Evolutionary conservation across 164 flowering plant genomes (phyloP), one percentile per base, ranked within the genome.

Genomic region (Cinnamomum chago): DNA sequence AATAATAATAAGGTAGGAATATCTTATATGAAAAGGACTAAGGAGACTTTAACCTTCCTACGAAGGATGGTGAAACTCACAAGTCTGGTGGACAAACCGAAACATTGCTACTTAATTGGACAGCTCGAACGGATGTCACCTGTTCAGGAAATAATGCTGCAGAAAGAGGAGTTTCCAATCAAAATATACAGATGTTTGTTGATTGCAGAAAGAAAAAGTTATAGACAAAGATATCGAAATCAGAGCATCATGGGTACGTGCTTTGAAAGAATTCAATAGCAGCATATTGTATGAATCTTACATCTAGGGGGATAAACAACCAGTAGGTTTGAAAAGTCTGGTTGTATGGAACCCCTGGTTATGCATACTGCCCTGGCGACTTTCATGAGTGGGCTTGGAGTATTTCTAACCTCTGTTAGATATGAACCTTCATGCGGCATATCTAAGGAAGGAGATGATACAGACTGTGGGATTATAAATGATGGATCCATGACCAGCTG

Each of bases 301-400:
- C 99, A 88, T 86, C 78, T 83, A 40, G 99, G 99, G 82, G 99
- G 99, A 83, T 83, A 89, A 51, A 92, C 82, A 40, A 88, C 81
- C 75, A 92, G 50, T 74, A 88, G 74, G 73, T 82, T 93, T 40
- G 89, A 84, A 50, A 83, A 71, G 68, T 87, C 92, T 62, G 90
- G 79, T 70, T 78, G 84, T 72, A 93, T 72, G 11, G 97, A 88
- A 77, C 76, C 72, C 28, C 83, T 82, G 67, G 84, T 78, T 67
- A 95, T 84, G 78, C 93, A 95, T 76, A 93, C 82, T 71, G 85
- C 97, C 78, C 97, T 89, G n/a, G 95, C 95, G 71, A 95, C 88
- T 81, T 87, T 89, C 2, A 35, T 72, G 35, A 67, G 40, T 18
- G 33, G 20, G 28, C 23, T 51, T 40, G 52, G 17, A 66, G 47